A percentile compares a stretch with the other conserved stretches of the same genome.
phyloP scores from a whole-genome alignment of 352 stramenopile genomes.

The Pythium folliculosum region DNA sequence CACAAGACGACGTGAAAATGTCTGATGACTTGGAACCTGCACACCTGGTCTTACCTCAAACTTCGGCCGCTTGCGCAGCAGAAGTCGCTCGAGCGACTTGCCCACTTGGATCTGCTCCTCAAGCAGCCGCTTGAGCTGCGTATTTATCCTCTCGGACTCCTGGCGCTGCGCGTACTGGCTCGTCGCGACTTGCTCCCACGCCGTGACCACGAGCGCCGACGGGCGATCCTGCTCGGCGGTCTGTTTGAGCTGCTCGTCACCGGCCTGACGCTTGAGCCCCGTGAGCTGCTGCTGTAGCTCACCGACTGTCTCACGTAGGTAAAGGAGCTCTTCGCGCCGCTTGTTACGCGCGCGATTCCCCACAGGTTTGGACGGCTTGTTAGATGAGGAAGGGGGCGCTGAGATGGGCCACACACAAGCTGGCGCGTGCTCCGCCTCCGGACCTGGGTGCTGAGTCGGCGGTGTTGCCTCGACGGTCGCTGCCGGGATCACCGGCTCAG shows the following conservation, averaged over 20 bases:
- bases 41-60: constrained; percentile 10
- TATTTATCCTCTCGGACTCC: constrained; percentile 16
- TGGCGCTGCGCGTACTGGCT: constrained; percentile 21
- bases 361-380: neutral
- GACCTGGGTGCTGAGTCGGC: too few relatives aligned
- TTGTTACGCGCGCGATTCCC: constrained; percentile 9
- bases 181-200: constrained; percentile 19
- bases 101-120: constrained; percentile 25
- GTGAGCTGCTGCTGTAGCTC: constrained; percentile 3
- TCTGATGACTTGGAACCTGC: too few relatives aligned
- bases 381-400: too few relatives aligned
- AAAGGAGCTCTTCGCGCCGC: constrained; percentile 17
- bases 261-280: neutral
- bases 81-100: constrained; percentile 20
- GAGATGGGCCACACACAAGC: too few relatives aligned
- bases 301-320: constrained; percentile 8
- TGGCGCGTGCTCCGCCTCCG: too few relatives aligned
- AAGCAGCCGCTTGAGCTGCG: constrained; percentile 11
- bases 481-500: neutral
- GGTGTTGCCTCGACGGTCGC: too few relatives aligned
- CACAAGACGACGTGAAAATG: too few relatives aligned
- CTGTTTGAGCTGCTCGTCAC: neutral
- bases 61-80: constrained; percentile 16
- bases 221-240: neutral
- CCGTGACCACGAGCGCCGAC: constrained; percentile 5